Evolutionary conservation across 768 basidiomycete genomes (phyloP), one percentile per base, ranked within the genome.

Genomic region (Boletus subcaerulescens): DNA sequence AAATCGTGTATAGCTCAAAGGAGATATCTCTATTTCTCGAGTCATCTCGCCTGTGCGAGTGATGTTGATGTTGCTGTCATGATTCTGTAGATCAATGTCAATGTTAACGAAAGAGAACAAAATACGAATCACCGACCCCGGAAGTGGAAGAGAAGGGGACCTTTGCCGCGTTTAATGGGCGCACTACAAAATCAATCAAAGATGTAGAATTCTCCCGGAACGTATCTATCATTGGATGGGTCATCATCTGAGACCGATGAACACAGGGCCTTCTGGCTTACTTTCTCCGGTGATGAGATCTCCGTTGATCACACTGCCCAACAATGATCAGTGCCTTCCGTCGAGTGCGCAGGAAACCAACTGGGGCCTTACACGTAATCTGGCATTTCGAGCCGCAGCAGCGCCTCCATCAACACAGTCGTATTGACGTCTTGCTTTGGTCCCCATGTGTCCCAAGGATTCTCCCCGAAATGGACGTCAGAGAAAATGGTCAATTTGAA

Each of bases 401-500:
- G 74, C 2, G 60, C 71, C 20, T 78, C 73, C 81, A 87, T 86
- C 53, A 91, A 64, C 5, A 70, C 70, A 11, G 76, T 76, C 55
- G 85, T 89, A 41, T 86, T 85, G 24, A 72, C 66, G 56, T 91
- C 89, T 60, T 90, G 85, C 59, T 77, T 72, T 18, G 83, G 82
- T 0, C 88, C 87, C 82, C 84, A 86, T 9, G 56, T 66, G 50
- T 84, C 83, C 81, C 83, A 85, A 9, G 86, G 85, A 60, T 87
- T 85, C 69, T 90, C 88, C 26, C 89, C 88, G 56, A 78, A 89
- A 63, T 90, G 88, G 31, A 89, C 68, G 60, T 91, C 89, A 8
- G 86, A 87, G 66, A 90, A 88, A 7, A 89, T 76, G 14, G 82
- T 85, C 44, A 91, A 60, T 68, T 87, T 89, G 77, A 91, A 87